Conservation (phyloP, 495 filamentous ascomycete genomes). For the Penicillium cosmopolitanum region DNA sequence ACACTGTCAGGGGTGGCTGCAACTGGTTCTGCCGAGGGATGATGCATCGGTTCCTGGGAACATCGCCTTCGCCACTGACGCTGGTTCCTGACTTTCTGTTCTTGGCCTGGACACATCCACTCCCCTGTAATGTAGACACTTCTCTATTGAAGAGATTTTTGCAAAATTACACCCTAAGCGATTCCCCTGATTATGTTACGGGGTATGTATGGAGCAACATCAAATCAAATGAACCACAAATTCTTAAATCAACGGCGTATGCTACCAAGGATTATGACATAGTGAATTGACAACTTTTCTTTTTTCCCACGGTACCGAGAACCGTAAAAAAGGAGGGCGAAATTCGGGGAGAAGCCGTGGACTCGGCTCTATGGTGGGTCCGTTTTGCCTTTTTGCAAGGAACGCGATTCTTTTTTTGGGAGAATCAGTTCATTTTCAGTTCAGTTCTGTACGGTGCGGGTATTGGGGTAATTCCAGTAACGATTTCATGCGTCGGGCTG, state of each 20-base stretch:
- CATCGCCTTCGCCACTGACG: conserved; percentile 3
- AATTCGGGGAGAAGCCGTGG: conserved; percentile 15
- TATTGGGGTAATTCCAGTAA: conserved; percentile 9
- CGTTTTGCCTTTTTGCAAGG: conserved; percentile 4
- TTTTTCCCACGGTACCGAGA: neutral
- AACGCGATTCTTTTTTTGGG: conserved; percentile 1
- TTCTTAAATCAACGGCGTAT: neutral
- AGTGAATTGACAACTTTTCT: neutral
- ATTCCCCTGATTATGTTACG: neutral
- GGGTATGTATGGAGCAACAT: neutral
- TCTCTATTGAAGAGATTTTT: neutral
- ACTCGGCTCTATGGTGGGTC: conserved; percentile 5
- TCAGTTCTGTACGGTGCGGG: neutral
- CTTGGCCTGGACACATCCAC: conserved; percentile 1
- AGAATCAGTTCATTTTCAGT: too few species aligned
- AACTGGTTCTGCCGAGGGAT: conserved; percentile 27
- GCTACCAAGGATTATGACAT: too few species aligned
- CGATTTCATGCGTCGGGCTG: conserved; percentile 2
- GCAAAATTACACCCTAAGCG: neutral
- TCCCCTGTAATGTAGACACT: neutral
- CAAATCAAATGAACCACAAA: neutral
- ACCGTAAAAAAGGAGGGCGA: neutral
- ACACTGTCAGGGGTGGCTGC: conserved; percentile 25
- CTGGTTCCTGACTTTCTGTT: conserved; percentile 10
- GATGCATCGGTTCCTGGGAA: conserved; percentile 22